Evolutionary conservation across 345 rosid genomes (phyloP).

Genomic region (Rhodamnia rubescens): DNA sequence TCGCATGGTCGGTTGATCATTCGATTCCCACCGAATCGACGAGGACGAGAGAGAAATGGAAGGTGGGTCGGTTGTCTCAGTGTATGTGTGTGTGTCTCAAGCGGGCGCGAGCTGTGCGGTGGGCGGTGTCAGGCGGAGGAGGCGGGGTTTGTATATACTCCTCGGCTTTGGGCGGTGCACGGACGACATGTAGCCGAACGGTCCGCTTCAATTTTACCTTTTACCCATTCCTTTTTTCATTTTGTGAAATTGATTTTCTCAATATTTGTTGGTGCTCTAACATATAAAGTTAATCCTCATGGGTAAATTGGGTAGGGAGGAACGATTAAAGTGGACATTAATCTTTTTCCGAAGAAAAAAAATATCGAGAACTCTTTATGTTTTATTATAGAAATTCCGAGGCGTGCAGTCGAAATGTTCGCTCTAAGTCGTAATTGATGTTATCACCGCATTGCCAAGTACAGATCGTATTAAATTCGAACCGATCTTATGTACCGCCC

Average conservation of each 20-base stretch:
- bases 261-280: neutral
- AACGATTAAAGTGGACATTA: neutral
- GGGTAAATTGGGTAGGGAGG: too few relatives aligned
- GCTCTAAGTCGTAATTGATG: neutral
- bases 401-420: neutral
- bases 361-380: neutral
- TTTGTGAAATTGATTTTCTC: neutral
- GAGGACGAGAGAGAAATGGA: neutral
- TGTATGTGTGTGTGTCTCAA: neutral
- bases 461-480: accelerated
- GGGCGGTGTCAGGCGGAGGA: neutral
- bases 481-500: too few relatives aligned
- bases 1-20: slow-evolving; percentile 25
- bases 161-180: neutral
- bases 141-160: neutral
- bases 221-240: neutral
- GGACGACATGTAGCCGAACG: neutral
- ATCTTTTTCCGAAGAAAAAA: neutral
- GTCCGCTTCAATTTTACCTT: neutral
- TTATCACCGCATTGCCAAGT: accelerated
- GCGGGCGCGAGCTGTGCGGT: neutral
- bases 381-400: neutral
- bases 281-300: too few relatives aligned
- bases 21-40: neutral
- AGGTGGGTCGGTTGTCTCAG: neutral